Base-by-base conservation (phyloP, 768 basidiomycete species). In the Pleurotus tuber-regium region DNA sequence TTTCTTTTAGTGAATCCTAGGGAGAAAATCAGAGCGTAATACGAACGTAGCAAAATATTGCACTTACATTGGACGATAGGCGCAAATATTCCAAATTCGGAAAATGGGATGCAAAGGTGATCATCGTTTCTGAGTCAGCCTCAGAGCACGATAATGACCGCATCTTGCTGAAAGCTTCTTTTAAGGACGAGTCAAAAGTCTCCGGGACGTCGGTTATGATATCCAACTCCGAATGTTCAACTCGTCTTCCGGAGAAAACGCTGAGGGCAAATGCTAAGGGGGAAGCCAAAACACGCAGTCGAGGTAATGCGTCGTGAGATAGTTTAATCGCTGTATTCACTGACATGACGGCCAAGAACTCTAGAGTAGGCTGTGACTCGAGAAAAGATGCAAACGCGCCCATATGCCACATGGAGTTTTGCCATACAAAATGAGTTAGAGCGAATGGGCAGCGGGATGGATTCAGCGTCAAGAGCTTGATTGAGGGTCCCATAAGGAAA, bases 341-440 rank as follows among this genome's bases (percentile, higher is more conserved):
- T 8, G 29, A 29, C n/a, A 30, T 18, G 8, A 47, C 16, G 11
- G 29, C 28, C 10, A 47, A 30, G 21, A 31, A 19, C 46, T 47
- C 46, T 4, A 47, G 46, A 19, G 31, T 31, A 9, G 46, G 28
- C 21, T 47, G 46, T 7, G 46, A 19, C 31, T 47, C 46, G 9
- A 47, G 46, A 30, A 47, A 47, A 11, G 9, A 10, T 6, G 29
- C 29, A 14, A 47, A 47, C 9, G 26, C 29, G 9, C 23, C 46
- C 9, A 29, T 14, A 10, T 19, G 29, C 4, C 33, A 11, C 4
- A 47, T 19, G 11, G 19, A 19, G 21, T 47, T 47, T 14, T 30
- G 33, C 7, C 46, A 29, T 8, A 30, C 46, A 19, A 47, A 47
- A 21, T 30, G 43, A 14, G 43, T 44, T 4, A 44, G 43, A 7